Evolutionary conservation across 371 early-diverging fungal species (phyloP), one percentile per base, ranked within the genome.

Genomic region (Mortierella sp.): DNA sequence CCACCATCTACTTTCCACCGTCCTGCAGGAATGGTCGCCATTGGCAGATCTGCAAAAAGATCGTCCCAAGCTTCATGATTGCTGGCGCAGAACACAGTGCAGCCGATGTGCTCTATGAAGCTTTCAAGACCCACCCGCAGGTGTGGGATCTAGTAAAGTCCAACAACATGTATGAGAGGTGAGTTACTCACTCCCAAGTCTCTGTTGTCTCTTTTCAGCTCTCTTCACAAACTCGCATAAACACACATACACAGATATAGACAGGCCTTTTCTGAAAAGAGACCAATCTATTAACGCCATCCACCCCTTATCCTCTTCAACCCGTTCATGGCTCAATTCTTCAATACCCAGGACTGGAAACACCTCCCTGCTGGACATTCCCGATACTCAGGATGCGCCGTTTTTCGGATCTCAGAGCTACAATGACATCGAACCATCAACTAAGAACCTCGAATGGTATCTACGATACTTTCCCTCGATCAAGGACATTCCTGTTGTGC

Each of bases 31-130:
- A 74, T 45, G 74, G 69, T 21, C 70, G 80, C 16, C 72, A 81
- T 59, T 76, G 76, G 76, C 77, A 70, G 23, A 75, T 81, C 14
- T 88, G 88, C 52, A 86, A 86, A 60, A 88, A 85, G 59, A 83
- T 84, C 46, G 82, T 88, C 7, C 88, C 88, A 19, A 85, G 86
- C 37, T 88, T 88, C 64, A 88, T 88, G 70, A 81, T 88, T 80
- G 88, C 88, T 51, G 88, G 88, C 45, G 84, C 85, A 21, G 88
- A 88, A 58, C 72, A 82, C 26, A 80, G 84, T 50, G 88, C 85
- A 1, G 81, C 85, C 26, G 60, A 73, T 2, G 85, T 82, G 44
- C 80, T 86, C 21, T 88, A 86, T 62, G 80, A 82, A 50, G 75
- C 81, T 19, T 65, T 88, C 52, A 80, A 74, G 23, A 75, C 83